These are phyloP conservation scores for Sugiyamaella castrensis DNA, from an alignment of 1,139 yeast genomes.

Conservation along the genomic window DNA sequence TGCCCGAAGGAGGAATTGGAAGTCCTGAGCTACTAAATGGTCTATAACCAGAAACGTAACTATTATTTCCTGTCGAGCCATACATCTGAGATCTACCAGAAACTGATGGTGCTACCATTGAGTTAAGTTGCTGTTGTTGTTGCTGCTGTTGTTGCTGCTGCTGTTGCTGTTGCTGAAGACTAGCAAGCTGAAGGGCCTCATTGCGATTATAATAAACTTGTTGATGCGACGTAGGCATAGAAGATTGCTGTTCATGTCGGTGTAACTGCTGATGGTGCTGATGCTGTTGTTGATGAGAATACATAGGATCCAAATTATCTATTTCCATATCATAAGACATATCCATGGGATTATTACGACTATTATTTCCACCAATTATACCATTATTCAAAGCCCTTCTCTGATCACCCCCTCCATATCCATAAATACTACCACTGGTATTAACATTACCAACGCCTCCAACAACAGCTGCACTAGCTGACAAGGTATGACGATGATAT, in stretches of 20 bases:
- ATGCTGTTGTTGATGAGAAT: constrained; percentile 1
- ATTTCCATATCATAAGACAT: constrained; percentile 12
- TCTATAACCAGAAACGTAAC: constrained; percentile 23
- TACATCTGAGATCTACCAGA: no score
- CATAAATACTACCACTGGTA: constrained; percentile 1
- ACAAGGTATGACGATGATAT: not conserved
- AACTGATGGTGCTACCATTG: no score
- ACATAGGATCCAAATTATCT: constrained; percentile 6
- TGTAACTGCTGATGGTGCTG: no score
- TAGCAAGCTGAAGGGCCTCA: not conserved
- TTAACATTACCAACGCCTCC: not conserved
- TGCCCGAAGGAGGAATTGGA: constrained; percentile 19
- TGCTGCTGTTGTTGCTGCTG: constrained; percentile 24
- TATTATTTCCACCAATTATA: not conserved
- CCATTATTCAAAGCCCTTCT: constrained; percentile 2
- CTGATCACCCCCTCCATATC: constrained; percentile 2
- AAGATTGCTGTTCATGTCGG: no score
- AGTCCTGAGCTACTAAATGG: constrained; percentile 24
- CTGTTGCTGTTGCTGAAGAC: constrained; percentile 20
- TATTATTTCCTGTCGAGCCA: not conserved
- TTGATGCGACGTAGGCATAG: no score
- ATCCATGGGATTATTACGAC: not conserved
- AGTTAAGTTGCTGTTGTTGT: constrained; percentile 12
- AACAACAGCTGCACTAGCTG: constrained; percentile 4
- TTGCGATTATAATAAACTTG: constrained; percentile 1